phyloP scores from a whole-genome alignment of 139 green algal genomes.

The Chlamydomonas sp. region DNA sequence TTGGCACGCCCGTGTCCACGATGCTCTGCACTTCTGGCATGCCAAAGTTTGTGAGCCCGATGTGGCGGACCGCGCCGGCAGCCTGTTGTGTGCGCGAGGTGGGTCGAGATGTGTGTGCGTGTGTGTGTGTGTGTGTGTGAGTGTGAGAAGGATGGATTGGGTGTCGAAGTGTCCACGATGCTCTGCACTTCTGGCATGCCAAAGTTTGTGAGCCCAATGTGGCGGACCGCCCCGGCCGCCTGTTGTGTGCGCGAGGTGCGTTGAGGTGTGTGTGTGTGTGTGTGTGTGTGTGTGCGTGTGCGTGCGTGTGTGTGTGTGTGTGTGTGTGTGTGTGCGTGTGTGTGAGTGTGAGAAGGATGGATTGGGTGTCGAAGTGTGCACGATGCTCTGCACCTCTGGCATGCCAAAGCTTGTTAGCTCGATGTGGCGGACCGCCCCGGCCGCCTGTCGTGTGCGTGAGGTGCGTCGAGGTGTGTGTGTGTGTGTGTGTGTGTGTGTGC shows the following conservation, averaged over 20 bases:
- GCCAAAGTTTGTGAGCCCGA: slow-evolving; percentile 88
- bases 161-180: slow-evolving; percentile 62
- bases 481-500: no score
- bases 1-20: slow-evolving; percentile 24
- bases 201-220: slow-evolving; percentile 82
- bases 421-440: slow-evolving; percentile 51
- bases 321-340: no score
- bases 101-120: no score
- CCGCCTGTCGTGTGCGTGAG: slow-evolving; percentile 48
- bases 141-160: no score
- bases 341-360: no score
- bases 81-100: no score
- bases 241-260: slow-evolving; percentile 54
- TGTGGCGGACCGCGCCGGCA: slow-evolving; percentile 43
- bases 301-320: no score
- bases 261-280: slow-evolving; percentile 28
- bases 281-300: no score
- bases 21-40: slow-evolving; percentile 57
- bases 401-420: slow-evolving; percentile 84
- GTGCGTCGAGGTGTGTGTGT: slow-evolving; percentile 35
- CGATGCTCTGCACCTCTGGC: slow-evolving; percentile 54
- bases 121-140: no score
- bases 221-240: slow-evolving; percentile 41
- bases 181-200: slow-evolving; percentile 57
- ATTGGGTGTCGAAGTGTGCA: no score